Evolutionary conservation across 768 basidiomycete genomes (phyloP), one percentile per base, ranked within the genome.

Genomic region (Amanita phalloides): DNA sequence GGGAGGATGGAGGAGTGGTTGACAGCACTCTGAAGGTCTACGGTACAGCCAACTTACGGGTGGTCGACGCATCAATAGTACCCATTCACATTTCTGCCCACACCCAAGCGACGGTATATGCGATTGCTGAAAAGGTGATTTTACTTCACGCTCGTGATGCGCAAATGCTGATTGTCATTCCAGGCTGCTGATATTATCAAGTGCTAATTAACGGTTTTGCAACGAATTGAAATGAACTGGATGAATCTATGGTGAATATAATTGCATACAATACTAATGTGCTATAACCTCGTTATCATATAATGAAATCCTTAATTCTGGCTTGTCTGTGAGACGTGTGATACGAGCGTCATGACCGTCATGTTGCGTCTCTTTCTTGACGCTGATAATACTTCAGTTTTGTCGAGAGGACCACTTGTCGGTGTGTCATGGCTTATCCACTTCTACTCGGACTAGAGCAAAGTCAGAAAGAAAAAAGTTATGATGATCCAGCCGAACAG

Each of bases 1-100:
- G 53, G 13, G 67, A 66, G 10, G 56, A 66, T 30, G 62, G 61
- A 17, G 71, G 71, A 9, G 72, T 73, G 14, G 53, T 56, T n/a
- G 49, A 56, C 21, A 26, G 21, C 14, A 46, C 54, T 6, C 53
- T 56, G n/a, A 47, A 38, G 4, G 53, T 54, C 25, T 54, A 56
- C 26, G 53, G 53, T 21, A 54, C 53, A 14, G 49, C 41, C 32
- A 53, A 56, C 26, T 20, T 56, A 7, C 51, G 52, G 3, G 50
- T 56, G 17, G 54, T 66, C n/a, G 71, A 73, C 55, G 51, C 68
- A 8, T 69, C 66, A 4, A 53, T 72, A 36, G 38, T 68, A 0
- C 70, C 70, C 6, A 49, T 68, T 49, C 67, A 64, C 30, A 58
- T 66, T 41, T 58, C 60, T 9, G 58, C 64, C 4, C 65, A 66